Evolutionary conservation across 1,284 basidiomycete species (phyloP).

Genomic region (Cerrena zonata): DNA sequence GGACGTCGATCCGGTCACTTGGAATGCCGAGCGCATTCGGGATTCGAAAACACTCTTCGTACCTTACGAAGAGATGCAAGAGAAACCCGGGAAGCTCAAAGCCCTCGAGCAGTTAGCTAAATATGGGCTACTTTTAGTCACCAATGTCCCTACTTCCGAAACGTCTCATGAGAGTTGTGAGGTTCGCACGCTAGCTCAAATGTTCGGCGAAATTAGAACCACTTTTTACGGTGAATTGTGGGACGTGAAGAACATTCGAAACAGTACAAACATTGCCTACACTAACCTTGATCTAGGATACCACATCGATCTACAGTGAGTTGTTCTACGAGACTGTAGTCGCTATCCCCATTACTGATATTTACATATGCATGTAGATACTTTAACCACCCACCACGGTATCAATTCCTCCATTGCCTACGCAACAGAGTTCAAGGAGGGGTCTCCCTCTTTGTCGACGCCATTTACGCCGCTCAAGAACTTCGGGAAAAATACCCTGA

Average conservation of each 20-base stretch:
- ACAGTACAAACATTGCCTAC: conserved; percentile 90
- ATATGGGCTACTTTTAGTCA: conserved; percentile 55
- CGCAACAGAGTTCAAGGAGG: conserved; percentile 82
- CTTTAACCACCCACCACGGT: conserved; percentile 83
- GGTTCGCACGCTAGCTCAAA: conserved; percentile 55
- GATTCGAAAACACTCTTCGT: conserved; percentile 40
- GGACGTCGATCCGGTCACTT: conserved; percentile 30
- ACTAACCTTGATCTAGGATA: conserved; percentile 85
- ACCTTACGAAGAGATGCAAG: conserved; percentile 40
- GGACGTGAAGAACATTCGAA: conserved; percentile 77
- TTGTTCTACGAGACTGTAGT: conserved; percentile 13
- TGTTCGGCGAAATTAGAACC: conserved; percentile 71
- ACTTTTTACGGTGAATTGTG: conserved; percentile 92
- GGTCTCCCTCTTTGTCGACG: conserved; percentile 84
- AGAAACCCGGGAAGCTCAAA: conserved; percentile 38
- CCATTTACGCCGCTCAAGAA: conserved; percentile 58
- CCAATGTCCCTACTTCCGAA: conserved; percentile 50
- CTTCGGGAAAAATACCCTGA: conserved; percentile 48
- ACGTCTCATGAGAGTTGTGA: conserved; percentile 59
- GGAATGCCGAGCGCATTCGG: conserved; percentile 35
- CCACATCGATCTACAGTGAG: conserved; percentile 89
- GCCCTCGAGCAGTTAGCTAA: conserved; percentile 52
- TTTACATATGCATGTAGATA: conserved; percentile 48
- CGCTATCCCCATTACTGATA: neutral
- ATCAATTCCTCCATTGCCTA: conserved; percentile 87